Conservation (phyloP, 2,329 filamentous ascomycete species). For the Pseudogymnoascus sp. region DNA sequence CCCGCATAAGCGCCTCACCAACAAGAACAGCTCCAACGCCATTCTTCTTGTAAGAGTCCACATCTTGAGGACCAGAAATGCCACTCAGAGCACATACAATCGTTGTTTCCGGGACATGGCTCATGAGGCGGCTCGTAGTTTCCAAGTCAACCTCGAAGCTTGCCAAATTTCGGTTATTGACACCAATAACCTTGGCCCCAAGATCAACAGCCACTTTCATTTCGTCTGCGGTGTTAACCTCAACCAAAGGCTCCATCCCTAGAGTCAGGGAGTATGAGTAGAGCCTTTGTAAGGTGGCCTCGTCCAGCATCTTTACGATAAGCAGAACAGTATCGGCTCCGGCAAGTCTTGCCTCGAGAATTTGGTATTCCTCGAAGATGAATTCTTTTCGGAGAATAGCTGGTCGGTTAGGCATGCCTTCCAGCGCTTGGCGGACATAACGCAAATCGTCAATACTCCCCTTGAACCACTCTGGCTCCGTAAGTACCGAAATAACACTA, state of each 20-base stretch:
- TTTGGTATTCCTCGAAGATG: conserved; percentile 96
- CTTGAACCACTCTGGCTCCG: conserved; percentile 98
- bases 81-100: conserved; percentile 91
- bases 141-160: conserved; percentile 95
- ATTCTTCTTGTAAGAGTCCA: conserved; percentile 76
- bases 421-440: conserved; percentile 77
- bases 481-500: conserved; percentile 96
- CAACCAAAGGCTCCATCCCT: conserved; percentile 95
- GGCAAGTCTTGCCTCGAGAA: conserved; percentile 83
- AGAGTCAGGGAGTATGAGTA: conserved; percentile 85
- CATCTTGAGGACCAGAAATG: conserved; percentile 82
- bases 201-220: conserved; percentile 82
- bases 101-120: conserved; percentile 74
- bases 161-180: conserved; percentile 94
- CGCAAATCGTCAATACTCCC: conserved; percentile 90
- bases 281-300: conserved; percentile 61
- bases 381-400: conserved; percentile 94
- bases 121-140: conserved; percentile 81
- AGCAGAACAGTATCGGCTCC: conserved; percentile 91
- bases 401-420: conserved; percentile 84
- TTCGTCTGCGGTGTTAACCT: conserved; percentile 90
- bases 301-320: conserved; percentile 95
- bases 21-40: conserved; percentile 90
- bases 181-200: conserved; percentile 84
- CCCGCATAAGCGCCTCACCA: conserved; percentile 92